Base-by-base conservation (phyloP, 208 protist species). In the Trypanosoma cruzi region DNA sequence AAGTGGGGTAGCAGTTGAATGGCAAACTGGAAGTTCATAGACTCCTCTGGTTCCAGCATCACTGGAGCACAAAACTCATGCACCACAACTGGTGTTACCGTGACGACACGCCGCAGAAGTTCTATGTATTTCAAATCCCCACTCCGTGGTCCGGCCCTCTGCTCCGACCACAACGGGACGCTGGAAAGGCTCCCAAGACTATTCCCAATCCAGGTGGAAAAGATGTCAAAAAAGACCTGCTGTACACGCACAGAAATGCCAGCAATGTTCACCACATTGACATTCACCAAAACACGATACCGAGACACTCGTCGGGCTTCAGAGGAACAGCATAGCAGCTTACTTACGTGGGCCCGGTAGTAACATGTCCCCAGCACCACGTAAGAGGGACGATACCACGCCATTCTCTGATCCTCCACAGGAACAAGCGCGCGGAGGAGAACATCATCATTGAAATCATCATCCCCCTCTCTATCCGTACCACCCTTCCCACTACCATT, bases 21-120 rank as follows among this genome's bases (percentile, higher is more conserved):
- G 61, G 87, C 78, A 79, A 90, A 92, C 73, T 93, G 80, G 71
- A 95, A 90, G 31, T 81, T 71, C 66, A 89, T 83, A 63, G 83
- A 88, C 69, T 95, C 86, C 29, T 71, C 85, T 20, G 86, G 75
- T 49, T 84, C 75, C 53, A 95, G 76, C 29, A 70, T 68, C 32
- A 86, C 77, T 8, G 85, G 85, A 24, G 82, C 73, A 42, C 76
- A 66, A 40, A 46, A 82, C 55, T 83, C 73, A 46, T 81, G 64
- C 28, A 84, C 80, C 26, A 89, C 61, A 46, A 92, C 75, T n/a
- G 84, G 85, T n/a, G 81, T 90, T 28, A 89, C 71, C 20, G 73
- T 86, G 20, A 95, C 76, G 3, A 82, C 54, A 48, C 80, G 79
- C 26, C 68, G 80, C 32, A 94, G 59, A 10, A 92, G 55, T 57